phyloP scores from a whole-genome alignment of 2,329 filamentous ascomycete genomes.

The Alternaria metachromatica region DNA sequence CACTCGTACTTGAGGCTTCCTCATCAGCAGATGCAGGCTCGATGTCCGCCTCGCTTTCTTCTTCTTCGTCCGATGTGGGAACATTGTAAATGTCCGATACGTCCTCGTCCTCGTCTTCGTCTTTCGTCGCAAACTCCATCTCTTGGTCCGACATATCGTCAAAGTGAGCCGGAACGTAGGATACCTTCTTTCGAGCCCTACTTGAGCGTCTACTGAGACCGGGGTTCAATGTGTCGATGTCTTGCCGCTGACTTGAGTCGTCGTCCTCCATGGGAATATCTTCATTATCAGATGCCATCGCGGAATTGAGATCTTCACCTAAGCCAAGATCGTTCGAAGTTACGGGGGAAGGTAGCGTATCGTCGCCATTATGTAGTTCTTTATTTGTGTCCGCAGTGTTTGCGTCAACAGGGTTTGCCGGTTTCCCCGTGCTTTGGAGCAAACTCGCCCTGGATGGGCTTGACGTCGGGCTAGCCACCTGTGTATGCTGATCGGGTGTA shows the following conservation, averaged over 20 bases:
- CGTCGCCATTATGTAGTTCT: not conserved
- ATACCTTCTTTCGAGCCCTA: conserved; percentile 15
- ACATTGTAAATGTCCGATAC: conserved; percentile 4
- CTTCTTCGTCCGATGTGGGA: not conserved
- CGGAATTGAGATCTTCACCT: not conserved
- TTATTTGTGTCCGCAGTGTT: not conserved
- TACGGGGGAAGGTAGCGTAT: not conserved
- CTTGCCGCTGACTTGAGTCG: not conserved
- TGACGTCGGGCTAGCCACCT: not conserved
- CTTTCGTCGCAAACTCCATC: not conserved
- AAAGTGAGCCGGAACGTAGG: conserved; percentile 2
- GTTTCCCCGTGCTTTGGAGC: not conserved
- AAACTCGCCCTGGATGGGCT: not conserved
- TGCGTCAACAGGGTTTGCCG: not conserved
- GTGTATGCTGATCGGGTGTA: not conserved
- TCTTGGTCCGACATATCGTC: conserved; percentile 10
- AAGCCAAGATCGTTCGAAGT: not conserved
- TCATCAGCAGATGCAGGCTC: not conserved
- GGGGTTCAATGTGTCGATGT: not conserved
- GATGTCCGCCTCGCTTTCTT: conserved; percentile 3
- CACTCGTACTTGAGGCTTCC: not conserved
- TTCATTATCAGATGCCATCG: not conserved
- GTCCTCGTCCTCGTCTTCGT: not conserved
- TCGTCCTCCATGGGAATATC: not conserved
- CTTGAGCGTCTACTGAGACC: conserved; percentile 3